Conservation (phyloP, 2,329 filamentous ascomycete genomes). For the Trichophyton rubrum region DNA sequence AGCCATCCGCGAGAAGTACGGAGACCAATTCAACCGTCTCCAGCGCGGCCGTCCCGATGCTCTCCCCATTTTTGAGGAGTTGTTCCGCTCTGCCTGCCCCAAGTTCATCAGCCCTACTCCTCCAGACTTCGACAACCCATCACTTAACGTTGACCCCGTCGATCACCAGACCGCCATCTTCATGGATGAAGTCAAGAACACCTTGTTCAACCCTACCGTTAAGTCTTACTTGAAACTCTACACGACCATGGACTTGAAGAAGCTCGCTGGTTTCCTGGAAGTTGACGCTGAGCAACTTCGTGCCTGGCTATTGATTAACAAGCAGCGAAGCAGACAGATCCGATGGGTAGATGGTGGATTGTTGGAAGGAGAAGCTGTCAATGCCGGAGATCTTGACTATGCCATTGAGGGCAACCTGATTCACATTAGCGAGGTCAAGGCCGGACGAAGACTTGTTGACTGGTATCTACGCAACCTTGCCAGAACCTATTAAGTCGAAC, state of each 20-base stretch:
- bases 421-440: constrained; percentile 97
- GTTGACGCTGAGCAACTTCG: constrained; percentile 93
- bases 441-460: constrained; percentile 90
- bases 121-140: constrained; percentile 93
- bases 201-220: constrained; percentile 93
- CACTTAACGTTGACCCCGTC: constrained; percentile 88
- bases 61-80: constrained; percentile 92
- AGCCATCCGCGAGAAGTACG: constrained; percentile 95
- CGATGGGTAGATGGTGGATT: constrained; percentile 85
- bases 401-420: constrained; percentile 94
- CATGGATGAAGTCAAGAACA: constrained; percentile 99
- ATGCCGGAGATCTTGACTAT: constrained; percentile 92
- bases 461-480: constrained; percentile 98
- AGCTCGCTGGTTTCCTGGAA: constrained; percentile 93
- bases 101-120: constrained; percentile 98
- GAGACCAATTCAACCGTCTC: constrained; percentile 91
- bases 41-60: constrained; percentile 92
- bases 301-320: constrained; percentile 89
- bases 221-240: constrained; percentile 98
- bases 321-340: constrained; percentile 94
- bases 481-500: constrained; percentile 64
- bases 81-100: constrained; percentile 94
- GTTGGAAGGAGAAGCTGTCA: constrained; percentile 82
- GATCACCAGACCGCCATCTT: constrained; percentile 96
- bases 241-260: constrained; percentile 98